Evolutionary conservation across 108 stramenopile species (phyloP), one percentile per base, ranked within the genome.

Genomic region (Stephanodiscus minutulus): DNA sequence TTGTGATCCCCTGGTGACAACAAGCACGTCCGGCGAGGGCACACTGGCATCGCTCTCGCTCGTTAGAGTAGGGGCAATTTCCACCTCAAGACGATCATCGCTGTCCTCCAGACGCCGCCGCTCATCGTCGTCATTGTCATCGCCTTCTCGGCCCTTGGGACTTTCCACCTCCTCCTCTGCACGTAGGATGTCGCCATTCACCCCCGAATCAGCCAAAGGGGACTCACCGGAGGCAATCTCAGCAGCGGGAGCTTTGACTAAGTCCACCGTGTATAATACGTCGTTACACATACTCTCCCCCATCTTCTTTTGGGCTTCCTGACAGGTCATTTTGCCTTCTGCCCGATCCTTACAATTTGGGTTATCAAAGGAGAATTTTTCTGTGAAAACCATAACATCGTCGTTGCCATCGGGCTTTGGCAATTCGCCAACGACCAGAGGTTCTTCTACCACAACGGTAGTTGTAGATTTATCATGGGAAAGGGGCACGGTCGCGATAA

Each of bases 361-460:
- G 24, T 58, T 58, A 8, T 58, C 57, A 18, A 58, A 58, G 31
- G 57, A 37, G 39, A 39, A 39, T 9, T 39, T 4, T 9, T 39
- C 39, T 8, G 3, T 39, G 39, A 39, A 39, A 39, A 39, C 39
- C 39, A 1, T 39, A 39, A 39, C 39, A 11, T 4, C 7, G 39
- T 4, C 39, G 8, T 39, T 9, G 10, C 8, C 39, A 39, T 11
- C 39, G 39, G 39, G 39, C 39, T 4, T 39, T 52, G 50, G 50
- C 24, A 20, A 2, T 52, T 20, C 22, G 1, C 50, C 50, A 20
- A 68, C 66, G 20, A 56, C 66, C 33, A 48, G 64, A 48, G 64
- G 64, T 33, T 48, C 64, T 7, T 66, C 64, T 1, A 66, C 39
- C 22, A 24, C 8, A 25, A 66, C 50, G 3, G 15, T 13, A 2